phyloP scores from a whole-genome alignment of 148 eudicot species.

The Chenopodium suecicum region DNA sequence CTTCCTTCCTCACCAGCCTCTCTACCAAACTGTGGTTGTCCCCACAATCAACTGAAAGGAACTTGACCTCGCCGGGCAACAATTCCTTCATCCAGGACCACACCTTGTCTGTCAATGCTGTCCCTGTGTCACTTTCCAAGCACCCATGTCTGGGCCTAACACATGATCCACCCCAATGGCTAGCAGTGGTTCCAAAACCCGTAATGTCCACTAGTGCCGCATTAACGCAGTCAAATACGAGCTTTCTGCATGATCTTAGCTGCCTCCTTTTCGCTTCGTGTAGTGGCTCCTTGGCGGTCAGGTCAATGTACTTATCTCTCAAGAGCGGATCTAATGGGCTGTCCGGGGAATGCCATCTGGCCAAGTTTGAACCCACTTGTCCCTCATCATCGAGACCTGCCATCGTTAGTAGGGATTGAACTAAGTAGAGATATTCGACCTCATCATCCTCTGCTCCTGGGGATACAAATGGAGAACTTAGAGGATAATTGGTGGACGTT shows the following conservation, averaged over 20 bases:
- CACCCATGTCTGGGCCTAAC: constrained; percentile 7
- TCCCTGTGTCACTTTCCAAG: constrained; percentile 16
- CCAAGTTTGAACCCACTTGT: constrained; percentile 38
- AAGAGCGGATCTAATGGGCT: constrained; percentile 83
- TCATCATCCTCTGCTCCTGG: constrained; percentile 50
- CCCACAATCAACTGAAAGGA: constrained; percentile 28
- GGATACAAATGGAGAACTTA: constrained; percentile 40
- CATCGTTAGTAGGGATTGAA: constrained; percentile 62
- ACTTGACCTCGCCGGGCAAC: constrained; percentile 44
- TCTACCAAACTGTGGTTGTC: constrained; percentile 70
- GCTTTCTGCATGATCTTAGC: constrained; percentile 57
- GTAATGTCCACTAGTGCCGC: constrained; percentile 49
- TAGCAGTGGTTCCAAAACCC: constrained; percentile 30
- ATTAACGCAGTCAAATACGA: constrained; percentile 86
- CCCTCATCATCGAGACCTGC: constrained; percentile 48
- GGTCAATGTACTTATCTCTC: constrained; percentile 55
- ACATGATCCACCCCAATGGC: constrained; percentile 19
- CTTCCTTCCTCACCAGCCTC: constrained; percentile 67
- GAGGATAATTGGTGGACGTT: constrained; percentile 39
- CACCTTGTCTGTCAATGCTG: constrained; percentile 44
- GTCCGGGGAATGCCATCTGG: constrained; percentile 71
- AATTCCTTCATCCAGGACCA: constrained; percentile 65
- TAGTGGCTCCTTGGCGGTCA: constrained; percentile 42
- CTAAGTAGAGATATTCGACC: constrained; percentile 53
- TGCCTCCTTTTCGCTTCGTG: constrained; percentile 64